Percentiles rank a stretch among this genome's conserved stretches.
Conservation (phyloP, 768 basidiomycete species). For the Leccinum variicolor region DNA sequence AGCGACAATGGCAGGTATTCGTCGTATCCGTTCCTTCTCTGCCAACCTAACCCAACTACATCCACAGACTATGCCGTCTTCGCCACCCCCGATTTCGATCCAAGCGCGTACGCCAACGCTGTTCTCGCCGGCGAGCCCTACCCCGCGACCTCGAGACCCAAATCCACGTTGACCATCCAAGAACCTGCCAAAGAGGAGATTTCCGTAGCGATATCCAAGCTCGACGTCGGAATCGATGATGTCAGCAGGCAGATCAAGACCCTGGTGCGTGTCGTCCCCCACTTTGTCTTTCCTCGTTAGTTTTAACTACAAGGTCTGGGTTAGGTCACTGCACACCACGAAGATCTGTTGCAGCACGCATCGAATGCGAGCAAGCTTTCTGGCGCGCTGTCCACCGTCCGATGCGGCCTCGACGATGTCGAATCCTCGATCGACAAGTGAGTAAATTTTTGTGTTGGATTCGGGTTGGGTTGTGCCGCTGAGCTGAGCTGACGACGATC, state of each 20-base stretch:
- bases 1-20: slow-evolving; percentile 19
- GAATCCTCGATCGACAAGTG: slow-evolving; percentile 77
- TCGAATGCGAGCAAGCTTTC: slow-evolving; percentile 69
- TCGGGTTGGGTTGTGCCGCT: not conserved
- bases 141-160: slow-evolving; percentile 38
- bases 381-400: slow-evolving; percentile 63
- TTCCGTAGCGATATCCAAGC: slow-evolving; percentile 81
- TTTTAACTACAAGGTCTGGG: not conserved
- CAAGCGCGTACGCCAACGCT: slow-evolving; percentile 89
- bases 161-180: slow-evolving; percentile 29
- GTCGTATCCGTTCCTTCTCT: not conserved
- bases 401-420: slow-evolving; percentile 68
- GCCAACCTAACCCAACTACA: not conserved
- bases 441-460: slow-evolving; percentile 12
- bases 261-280: slow-evolving; percentile 50
- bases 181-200: slow-evolving; percentile 81
- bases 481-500: not conserved
- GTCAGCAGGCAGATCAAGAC: slow-evolving; percentile 86
- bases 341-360: slow-evolving; percentile 79
- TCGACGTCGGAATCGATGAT: slow-evolving; percentile 88
- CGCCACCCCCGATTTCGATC: slow-evolving; percentile 70
- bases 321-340: slow-evolving; percentile 81
- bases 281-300: not conserved
- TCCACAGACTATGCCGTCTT: slow-evolving; percentile 71
- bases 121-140: slow-evolving; percentile 83